Percentiles rank a stretch among this genome's conserved stretches.
Evolutionary conservation across 192 early-diverging fungal genomes (phyloP).

Genomic region (Jimgerdemannia flammicorona): DNA sequence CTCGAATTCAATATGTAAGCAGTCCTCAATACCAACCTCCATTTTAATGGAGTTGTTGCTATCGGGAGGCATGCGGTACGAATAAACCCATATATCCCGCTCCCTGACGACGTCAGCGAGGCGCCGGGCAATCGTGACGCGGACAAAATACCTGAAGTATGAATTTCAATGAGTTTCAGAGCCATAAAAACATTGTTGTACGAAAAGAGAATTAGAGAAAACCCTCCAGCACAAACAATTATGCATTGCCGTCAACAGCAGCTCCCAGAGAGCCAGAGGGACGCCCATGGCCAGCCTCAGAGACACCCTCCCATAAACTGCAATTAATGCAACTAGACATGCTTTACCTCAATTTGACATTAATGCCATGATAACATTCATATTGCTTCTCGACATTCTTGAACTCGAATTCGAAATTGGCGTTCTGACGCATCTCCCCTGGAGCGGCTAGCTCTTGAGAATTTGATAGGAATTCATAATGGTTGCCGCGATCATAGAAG

Average conservation of each 20-base stretch:
- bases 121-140: conserved; percentile 85
- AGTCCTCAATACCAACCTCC: conserved; percentile 99
- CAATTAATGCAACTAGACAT: too few relatives aligned
- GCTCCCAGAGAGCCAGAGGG: too few relatives aligned
- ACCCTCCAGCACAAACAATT: too few relatives aligned
- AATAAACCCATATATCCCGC: conserved; percentile 98
- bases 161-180: too few relatives aligned
- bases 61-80: conserved; percentile 89
- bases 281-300: too few relatives aligned
- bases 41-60: conserved; percentile 97
- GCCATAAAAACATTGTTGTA: too few relatives aligned
- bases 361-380: conserved; percentile 97
- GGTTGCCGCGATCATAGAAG: conserved; percentile 93
- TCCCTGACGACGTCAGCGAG: conserved; percentile 86
- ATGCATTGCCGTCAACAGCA: too few relatives aligned
- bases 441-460: conserved; percentile 93
- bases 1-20: conserved; percentile 99
- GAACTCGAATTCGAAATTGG: conserved; percentile 93
- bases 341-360: conserved; percentile 84
- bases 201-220: too few relatives aligned
- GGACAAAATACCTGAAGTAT: conserved; percentile 87
- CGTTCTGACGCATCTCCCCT: conserved; percentile 79
- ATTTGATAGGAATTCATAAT: conserved; percentile 92
- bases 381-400: conserved; percentile 99
- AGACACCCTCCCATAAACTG: too few relatives aligned